A percentile compares a stretch with the other conserved stretches of the same genome.
phyloP scores from a whole-genome alignment of 306 rosid genomes.

The Dalbergia oliveri region DNA sequence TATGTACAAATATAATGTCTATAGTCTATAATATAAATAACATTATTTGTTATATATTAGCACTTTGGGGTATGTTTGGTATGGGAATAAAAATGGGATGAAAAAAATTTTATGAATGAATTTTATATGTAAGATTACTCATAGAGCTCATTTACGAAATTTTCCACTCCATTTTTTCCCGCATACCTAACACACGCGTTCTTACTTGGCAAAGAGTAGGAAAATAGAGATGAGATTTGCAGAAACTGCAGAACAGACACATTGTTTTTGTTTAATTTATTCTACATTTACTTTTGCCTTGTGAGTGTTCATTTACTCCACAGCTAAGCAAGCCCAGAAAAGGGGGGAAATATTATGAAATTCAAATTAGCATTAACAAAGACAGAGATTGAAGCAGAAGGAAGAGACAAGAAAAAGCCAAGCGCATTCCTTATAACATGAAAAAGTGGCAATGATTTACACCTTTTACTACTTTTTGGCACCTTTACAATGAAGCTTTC shows the following conservation, averaged over 20 bases:
- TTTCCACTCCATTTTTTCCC: too few relatives aligned
- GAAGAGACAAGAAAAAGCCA: conserved; percentile 39
- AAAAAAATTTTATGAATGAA: too few relatives aligned
- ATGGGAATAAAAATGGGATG: too few relatives aligned
- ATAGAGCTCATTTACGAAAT: too few relatives aligned
- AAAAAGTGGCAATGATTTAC: conserved; percentile 22
- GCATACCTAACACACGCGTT: not conserved
- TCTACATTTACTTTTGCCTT: conserved; percentile 4
- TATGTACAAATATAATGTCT: too few relatives aligned
- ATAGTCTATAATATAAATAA: too few relatives aligned
- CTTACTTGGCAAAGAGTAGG: not conserved
- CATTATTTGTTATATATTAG: too few relatives aligned
- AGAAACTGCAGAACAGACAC: not conserved
- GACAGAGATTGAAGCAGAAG: conserved; percentile 1
- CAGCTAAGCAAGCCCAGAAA: not conserved
- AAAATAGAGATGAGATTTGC: not conserved
- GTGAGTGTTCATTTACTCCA: not conserved
- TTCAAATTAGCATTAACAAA: not conserved
- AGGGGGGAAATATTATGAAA: conserved; percentile 9
- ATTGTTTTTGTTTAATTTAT: not conserved
- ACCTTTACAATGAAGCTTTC: conserved; percentile 29
- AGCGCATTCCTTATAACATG: not conserved
- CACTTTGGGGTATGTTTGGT: too few relatives aligned
- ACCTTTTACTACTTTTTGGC: conserved; percentile 27
- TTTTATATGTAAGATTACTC: too few relatives aligned